These are phyloP conservation scores for Diutina scorzettiae DNA, from an alignment of 1,139 yeast genomes.

Conservation along the genomic window DNA sequence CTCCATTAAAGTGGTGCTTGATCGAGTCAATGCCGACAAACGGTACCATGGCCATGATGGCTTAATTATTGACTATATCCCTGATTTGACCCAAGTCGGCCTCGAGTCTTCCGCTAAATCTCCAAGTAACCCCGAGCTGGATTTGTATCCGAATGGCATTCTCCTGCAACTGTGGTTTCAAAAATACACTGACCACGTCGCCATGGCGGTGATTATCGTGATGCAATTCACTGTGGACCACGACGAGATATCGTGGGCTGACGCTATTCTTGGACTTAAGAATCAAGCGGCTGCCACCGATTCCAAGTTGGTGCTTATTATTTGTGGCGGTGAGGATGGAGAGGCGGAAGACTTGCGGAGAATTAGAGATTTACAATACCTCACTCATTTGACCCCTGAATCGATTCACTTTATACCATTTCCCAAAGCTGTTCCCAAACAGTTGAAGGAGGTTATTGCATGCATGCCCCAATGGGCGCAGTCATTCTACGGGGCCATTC, in stretches of 20 bases:
- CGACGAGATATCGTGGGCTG: constrained; percentile 13
- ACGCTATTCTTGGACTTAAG: constrained; percentile 13
- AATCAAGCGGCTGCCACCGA: constrained; percentile 11
- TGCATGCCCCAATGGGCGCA: constrained; percentile 20
- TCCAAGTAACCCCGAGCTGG: constrained; percentile 27
- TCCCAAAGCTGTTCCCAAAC: constrained; percentile 12
- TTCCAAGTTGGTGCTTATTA: constrained; percentile 19
- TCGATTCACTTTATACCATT: constrained; percentile 18
- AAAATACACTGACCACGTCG: constrained; percentile 22
- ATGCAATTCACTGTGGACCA: constrained; percentile 12
- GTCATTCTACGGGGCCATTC: constrained; percentile 23
- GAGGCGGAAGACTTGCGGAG: constrained; percentile 12
- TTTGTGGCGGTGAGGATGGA: constrained; percentile 13
- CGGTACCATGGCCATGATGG: not conserved
- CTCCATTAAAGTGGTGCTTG: not conserved
- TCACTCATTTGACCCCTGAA: constrained; percentile 15
- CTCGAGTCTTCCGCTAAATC: constrained; percentile 12
- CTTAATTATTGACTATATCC: not conserved
- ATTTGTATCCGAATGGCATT: constrained; percentile 32
- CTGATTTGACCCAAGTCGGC: not conserved
- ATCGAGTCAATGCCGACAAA: not conserved
- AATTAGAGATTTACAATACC: constrained; percentile 19
- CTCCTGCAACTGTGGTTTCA: constrained; percentile 24
- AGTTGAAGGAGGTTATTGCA: constrained; percentile 19
- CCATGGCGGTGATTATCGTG: constrained; percentile 22